A percentile compares a stretch with the other conserved stretches of the same genome.
These are phyloP conservation scores for Naganishia antarctica DNA, from an alignment of 768 basidiomycete species.

Conservation along the genomic window DNA sequence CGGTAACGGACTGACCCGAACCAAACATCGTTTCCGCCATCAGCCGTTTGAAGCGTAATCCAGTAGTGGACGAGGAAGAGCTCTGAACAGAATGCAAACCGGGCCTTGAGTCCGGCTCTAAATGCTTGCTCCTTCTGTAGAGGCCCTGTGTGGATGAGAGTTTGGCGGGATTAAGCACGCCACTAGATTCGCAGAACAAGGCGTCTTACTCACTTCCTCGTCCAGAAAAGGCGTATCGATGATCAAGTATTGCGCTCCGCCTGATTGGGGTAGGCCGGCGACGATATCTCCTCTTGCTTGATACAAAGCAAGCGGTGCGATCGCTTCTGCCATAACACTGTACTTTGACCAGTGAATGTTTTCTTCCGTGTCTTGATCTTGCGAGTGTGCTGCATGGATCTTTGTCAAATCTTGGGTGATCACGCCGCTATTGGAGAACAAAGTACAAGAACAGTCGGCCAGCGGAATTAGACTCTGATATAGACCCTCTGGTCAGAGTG, in stretches of 20 bases:
- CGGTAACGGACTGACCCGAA: not conserved
- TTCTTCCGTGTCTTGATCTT: constrained; percentile 62
- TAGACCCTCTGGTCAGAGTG: too few species aligned
- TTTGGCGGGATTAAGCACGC: too few species aligned
- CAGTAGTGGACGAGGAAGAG: constrained; percentile 11
- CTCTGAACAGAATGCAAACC: constrained; percentile 18
- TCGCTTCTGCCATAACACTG: constrained; percentile 82
- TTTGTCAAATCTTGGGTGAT: constrained; percentile 84
- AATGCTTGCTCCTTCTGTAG: constrained; percentile 34
- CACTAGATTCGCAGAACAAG: too few species aligned
- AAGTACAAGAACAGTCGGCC: too few species aligned
- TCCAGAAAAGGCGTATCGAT: constrained; percentile 39
- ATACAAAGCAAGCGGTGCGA: constrained; percentile 69
- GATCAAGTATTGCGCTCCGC: constrained; percentile 33
- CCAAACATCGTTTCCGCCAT: constrained; percentile 21
- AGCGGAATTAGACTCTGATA: too few species aligned
- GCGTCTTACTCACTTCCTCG: constrained; percentile 41
- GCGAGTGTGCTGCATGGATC: constrained; percentile 76
- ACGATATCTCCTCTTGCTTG: constrained; percentile 56
- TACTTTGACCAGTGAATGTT: constrained; percentile 96
- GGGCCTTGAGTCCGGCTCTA: constrained; percentile 27
- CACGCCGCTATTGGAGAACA: constrained; percentile 65
- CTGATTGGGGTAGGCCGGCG: constrained; percentile 21
- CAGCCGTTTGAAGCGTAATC: constrained; percentile 9
- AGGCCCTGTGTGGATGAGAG: constrained; percentile 32